Base-by-base conservation (phyloP, 495 filamentous ascomycete genomes). In the Aspergillus kassunensis region DNA sequence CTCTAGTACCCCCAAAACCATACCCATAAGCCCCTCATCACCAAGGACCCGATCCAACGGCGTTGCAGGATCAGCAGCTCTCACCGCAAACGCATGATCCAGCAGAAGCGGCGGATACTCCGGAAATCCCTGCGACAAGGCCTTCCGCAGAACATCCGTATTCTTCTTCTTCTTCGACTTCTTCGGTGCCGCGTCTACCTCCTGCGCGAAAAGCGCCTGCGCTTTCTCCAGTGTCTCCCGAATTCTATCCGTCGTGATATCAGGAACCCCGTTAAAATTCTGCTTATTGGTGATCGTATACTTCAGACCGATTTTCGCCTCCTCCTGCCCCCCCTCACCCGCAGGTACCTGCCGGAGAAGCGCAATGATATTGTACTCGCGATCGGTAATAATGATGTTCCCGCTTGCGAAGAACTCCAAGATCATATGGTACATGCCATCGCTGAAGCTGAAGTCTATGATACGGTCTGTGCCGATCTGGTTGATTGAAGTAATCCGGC, bases 331-430 rank as follows among this genome's bases (percentile, higher is more conserved):
- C 55, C 90, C 88, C 3, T 80, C 75, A 12, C 80, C 83, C 18
- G n/a, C n/a, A n/a, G 80, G 62, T 4, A 98, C 92, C 53, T 84
- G 80, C n/a, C 93, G 84, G 59, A 95, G 73, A 33, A 97, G 70
- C 3, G 86, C 81, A 11, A 97, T 62, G 51, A 96, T 87, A 41
- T 81, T 87, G 48, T 89, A 72, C 12, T 92, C 86, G 33, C 77
- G 75, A 62, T 97, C 89, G 3, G 91, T 95, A 44, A 98, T 74
- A 44, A 98, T 87, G 49, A 98, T 85, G 66, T 98, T 98, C 29
- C 93, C 93, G n/a, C 81, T 82, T 4, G 93, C 92, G 69, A 93
- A 98, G 71, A 98, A 98, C 69, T 98, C 93, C 33, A 98, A 72
- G 63, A 90, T 95, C 30, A 98, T 72, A 31, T 85, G 78, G 62